A percentile compares a stretch with the other conserved stretches of the same genome.
These are phyloP conservation scores for Centaurea solstitialis DNA, from an alignment of 129 eudicot genomes.

Conservation along the genomic window DNA sequence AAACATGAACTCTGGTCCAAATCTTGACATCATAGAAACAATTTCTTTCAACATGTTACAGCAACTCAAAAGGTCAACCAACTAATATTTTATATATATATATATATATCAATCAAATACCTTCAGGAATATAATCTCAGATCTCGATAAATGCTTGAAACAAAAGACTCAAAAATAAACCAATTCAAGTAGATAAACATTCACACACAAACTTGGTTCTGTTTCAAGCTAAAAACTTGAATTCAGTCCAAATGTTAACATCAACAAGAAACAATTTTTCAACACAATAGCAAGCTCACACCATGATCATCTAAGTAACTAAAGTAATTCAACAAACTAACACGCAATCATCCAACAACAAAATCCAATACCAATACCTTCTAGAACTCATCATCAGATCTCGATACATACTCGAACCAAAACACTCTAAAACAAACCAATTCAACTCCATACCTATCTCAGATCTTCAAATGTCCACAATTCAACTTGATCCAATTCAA, in stretches of 20 bases:
- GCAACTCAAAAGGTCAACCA: neutral
- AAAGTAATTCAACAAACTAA: neutral
- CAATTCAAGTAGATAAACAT: neutral
- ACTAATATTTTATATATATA: too few species aligned
- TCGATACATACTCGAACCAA: neutral
- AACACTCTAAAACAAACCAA: slow-evolving; percentile 1
- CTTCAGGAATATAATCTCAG: neutral
- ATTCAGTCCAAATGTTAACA: neutral
- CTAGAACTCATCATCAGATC: slow-evolving; percentile 13
- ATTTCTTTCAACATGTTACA: slow-evolving; percentile 1
- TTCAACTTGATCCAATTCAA: too few species aligned
- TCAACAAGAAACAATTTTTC: neutral
- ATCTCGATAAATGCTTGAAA: neutral
- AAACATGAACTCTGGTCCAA: slow-evolving; percentile 5
- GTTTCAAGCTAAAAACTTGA: slow-evolving; percentile 2
- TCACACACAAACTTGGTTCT: neutral
- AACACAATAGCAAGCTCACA: neutral
- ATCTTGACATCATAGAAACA: neutral
- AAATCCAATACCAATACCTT: slow-evolving; percentile 5
- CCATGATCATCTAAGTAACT: neutral
- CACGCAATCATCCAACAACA: neutral
- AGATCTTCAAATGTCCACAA: slow-evolving; percentile 15
- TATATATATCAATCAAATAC: neutral
- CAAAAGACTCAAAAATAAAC: neutral
- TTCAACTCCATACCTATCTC: neutral